A percentile compares a stretch with the other conserved stretches of the same genome.
Conservation (phyloP, 2,329 filamentous ascomycete genomes). For the Fusarium sterilihyphosum region DNA sequence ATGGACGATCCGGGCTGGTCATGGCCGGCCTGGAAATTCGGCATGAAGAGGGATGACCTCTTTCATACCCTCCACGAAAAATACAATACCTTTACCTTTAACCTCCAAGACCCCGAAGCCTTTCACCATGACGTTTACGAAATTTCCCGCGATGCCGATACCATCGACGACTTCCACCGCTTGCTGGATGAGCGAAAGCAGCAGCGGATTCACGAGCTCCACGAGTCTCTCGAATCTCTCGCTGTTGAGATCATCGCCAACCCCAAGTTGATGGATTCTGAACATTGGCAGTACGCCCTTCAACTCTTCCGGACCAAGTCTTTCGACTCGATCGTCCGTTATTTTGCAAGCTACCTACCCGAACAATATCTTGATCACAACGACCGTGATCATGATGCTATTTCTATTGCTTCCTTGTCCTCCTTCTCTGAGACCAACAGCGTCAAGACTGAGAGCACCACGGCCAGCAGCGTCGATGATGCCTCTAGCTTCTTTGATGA, state of each 20-base stretch:
- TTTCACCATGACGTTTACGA: slow-evolving; percentile 71
- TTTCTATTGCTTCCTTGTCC: slow-evolving; percentile 49
- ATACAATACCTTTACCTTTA: slow-evolving; percentile 67
- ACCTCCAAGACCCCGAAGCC: slow-evolving; percentile 67
- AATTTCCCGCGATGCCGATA: slow-evolving; percentile 61
- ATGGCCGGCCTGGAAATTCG: slow-evolving; percentile 72
- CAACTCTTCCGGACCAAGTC: slow-evolving; percentile 69
- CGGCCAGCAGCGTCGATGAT: slow-evolving; percentile 53
- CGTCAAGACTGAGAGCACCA: slow-evolving; percentile 50
- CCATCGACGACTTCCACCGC: slow-evolving; percentile 64
- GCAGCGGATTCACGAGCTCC: slow-evolving; percentile 64
- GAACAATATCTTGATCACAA: slow-evolving; percentile 58
- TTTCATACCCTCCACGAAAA: slow-evolving; percentile 66
- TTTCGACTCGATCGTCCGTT: slow-evolving; percentile 68
- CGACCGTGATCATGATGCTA: slow-evolving; percentile 44
- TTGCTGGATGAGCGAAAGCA: slow-evolving; percentile 64
- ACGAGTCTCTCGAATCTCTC: slow-evolving; percentile 65
- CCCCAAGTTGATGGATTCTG: slow-evolving; percentile 65
- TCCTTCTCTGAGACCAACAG: slow-evolving; percentile 53
- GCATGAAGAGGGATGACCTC: slow-evolving; percentile 68
- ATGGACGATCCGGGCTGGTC: slow-evolving; percentile 66
- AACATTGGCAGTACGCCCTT: slow-evolving; percentile 67
- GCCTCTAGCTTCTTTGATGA: slow-evolving; percentile 56
- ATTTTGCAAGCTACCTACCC: slow-evolving; percentile 68
- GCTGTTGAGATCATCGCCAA: slow-evolving; percentile 71